These are phyloP conservation scores for Iris pallida DNA, from an alignment of 116 monocot species.

Conservation along the genomic window DNA sequence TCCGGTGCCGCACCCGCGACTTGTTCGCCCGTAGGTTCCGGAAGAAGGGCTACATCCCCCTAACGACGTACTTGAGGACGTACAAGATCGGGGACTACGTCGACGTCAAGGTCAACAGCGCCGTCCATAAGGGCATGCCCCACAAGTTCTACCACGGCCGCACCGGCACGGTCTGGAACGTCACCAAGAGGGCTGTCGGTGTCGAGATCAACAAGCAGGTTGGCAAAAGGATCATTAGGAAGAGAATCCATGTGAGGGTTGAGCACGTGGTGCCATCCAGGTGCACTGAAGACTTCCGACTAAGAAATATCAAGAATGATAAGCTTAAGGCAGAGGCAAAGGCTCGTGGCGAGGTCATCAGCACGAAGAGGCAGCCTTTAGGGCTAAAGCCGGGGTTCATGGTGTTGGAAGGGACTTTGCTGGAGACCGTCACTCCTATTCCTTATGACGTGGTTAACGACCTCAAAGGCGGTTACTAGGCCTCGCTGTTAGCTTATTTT, in stretches of 20 bases:
- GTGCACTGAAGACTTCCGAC: constrained; percentile 39
- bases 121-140: constrained; percentile 46
- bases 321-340: constrained; percentile 37
- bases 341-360: constrained; percentile 37
- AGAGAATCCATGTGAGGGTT: constrained; percentile 44
- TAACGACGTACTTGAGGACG: constrained; percentile 57
- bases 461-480: constrained; percentile 45
- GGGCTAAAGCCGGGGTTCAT: constrained; percentile 50
- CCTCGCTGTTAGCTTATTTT: background rate
- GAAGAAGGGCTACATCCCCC: constrained; percentile 67
- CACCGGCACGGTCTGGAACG: constrained; percentile 31
- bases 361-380: constrained; percentile 43
- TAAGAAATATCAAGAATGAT: constrained; percentile 36
- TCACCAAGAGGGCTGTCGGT: constrained; percentile 47
- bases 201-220: constrained; percentile 59
- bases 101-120: constrained; percentile 38
- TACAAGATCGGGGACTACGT: constrained; percentile 53
- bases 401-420: constrained; percentile 32
- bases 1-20: constrained; percentile 55
- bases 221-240: constrained; percentile 42
- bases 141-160: constrained; percentile 48
- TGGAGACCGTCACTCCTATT: constrained; percentile 50
- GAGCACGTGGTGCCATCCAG: constrained; percentile 47
- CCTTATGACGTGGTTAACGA: constrained; percentile 59
- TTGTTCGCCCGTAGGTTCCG: constrained; percentile 52